Conservation (phyloP, 2,329 filamentous ascomycete species). For the Cadophora gregata region DNA sequence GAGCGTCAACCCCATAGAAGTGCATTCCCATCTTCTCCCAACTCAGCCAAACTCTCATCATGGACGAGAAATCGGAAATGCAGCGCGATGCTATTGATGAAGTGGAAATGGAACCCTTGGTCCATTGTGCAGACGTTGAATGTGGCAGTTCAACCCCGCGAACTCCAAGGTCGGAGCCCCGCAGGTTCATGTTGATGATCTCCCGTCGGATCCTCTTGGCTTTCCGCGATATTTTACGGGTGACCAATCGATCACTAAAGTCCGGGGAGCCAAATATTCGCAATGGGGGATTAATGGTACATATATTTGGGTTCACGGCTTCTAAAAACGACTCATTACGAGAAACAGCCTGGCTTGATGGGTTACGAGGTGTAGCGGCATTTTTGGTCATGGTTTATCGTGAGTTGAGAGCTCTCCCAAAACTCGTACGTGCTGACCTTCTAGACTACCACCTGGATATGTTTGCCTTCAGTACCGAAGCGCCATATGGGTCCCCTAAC, state of each 20-base stretch:
- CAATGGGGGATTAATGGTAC: neutral
- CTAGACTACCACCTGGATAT: conserved; percentile 20
- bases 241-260: conserved; percentile 5
- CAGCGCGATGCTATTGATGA: conserved; percentile 12
- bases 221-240: conserved; percentile 11
- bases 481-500: conserved; percentile 17
- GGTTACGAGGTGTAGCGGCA: conserved; percentile 18
- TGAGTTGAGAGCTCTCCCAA: neutral
- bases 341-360: conserved; percentile 20
- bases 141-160: neutral
- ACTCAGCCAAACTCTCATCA: neutral
- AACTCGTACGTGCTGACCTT: neutral
- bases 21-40: neutral
- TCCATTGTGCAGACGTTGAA: conserved; percentile 7
- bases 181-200: neutral
- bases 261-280: conserved; percentile 4
- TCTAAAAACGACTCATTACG: conserved; percentile 16
- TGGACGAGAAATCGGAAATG: conserved; percentile 18
- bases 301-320: conserved; percentile 20
- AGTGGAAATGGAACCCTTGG: conserved; percentile 16
- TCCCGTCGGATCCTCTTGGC: conserved; percentile 3
- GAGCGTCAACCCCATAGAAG: neutral
- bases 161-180: neutral
- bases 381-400: conserved; percentile 21
- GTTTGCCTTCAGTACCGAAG: conserved; percentile 20